Percentiles rank a stretch among this genome's conserved stretches.
Evolutionary conservation across 2,329 filamentous ascomycete genomes (phyloP).

Genomic region (Didymella glomerata): DNA sequence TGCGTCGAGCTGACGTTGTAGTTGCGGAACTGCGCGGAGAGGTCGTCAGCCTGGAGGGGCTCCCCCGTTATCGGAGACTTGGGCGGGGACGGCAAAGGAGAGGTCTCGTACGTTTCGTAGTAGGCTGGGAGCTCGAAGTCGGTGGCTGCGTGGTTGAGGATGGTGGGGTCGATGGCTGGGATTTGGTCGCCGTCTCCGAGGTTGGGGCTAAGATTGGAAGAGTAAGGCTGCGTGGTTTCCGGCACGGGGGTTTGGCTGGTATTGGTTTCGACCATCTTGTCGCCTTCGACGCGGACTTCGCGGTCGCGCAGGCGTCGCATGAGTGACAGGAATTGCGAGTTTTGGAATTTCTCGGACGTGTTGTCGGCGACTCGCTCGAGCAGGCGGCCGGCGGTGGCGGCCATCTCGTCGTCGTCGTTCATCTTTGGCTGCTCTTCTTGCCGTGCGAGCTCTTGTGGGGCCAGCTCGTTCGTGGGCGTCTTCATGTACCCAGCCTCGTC

Average conservation of each 20-base stretch:
- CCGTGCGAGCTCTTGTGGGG: slow-evolving; percentile 40
- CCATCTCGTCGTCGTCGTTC: slow-evolving; percentile 71
- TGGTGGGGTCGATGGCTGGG: slow-evolving; percentile 40
- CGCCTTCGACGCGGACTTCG: slow-evolving; percentile 76
- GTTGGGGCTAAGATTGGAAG: too few species aligned
- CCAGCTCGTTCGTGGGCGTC: slow-evolving; percentile 27
- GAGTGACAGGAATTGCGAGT: slow-evolving; percentile 77
- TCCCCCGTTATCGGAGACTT: slow-evolving; percentile 25
- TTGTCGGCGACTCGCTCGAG: slow-evolving; percentile 74
- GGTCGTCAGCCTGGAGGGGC: slow-evolving; percentile 37
- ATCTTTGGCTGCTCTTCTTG: slow-evolving; percentile 37
- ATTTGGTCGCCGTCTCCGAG: too few species aligned
- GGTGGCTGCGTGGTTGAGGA: slow-evolving; percentile 41
- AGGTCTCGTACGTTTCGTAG: slow-evolving; percentile 30
- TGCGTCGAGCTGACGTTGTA: slow-evolving; percentile 36
- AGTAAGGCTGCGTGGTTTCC: slow-evolving; percentile 4
- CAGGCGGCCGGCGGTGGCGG: slow-evolving; percentile 74
- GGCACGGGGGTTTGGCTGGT: background rate
- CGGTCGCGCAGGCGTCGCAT: slow-evolving; percentile 79
- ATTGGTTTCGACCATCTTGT: slow-evolving; percentile 68
- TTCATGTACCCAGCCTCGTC: slow-evolving; percentile 43
- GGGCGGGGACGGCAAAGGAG: slow-evolving; percentile 16
- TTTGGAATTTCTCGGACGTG: slow-evolving; percentile 75
- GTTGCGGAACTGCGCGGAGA: slow-evolving; percentile 42
- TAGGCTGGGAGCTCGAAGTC: slow-evolving; percentile 44